Evolutionary conservation across 768 basidiomycete species (phyloP), one percentile per base, ranked within the genome.

Genomic region (Termitomyces sp.): DNA sequence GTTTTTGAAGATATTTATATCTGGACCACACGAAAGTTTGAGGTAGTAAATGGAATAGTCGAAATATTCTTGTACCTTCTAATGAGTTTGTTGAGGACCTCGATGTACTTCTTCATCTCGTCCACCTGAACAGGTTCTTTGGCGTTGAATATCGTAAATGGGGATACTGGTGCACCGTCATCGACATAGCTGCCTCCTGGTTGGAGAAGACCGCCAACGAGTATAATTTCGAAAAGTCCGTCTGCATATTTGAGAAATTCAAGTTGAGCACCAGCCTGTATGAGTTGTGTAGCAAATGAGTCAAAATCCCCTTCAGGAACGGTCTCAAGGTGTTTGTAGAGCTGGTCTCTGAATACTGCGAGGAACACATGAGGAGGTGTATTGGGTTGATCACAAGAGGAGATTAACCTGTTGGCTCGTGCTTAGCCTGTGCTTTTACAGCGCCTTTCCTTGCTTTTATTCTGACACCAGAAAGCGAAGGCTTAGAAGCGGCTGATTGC

Each of bases 1-100:
- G 94, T 72, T 89, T 94, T 73, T 98, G 96, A 65, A 99, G 91
- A 80, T 98, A 99, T 74, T 98, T 98, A 81, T 98, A 98, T 75
- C 94, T 96, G 67, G 38, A 54, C 43, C 8, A 51, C 6, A 51
- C 9, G n/a, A 30, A 41, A 4, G 10, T 26, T 23, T 51, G 12
- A 41, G 37, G 26, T 9, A 5, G n/a, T 5, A 14, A 12, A n/a
- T 38, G 15, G n/a, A 19, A 51, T 12, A n/a, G 38, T 41, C 41
- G 38, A 26, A n/a, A n/a, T 10, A 28, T 41, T 30, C n/a, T 26
- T 30, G 26, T 51, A 91, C 94, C 96, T 87, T 74, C 96, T 82
- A 78, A 95, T 93, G 57, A 98, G 87, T 76, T 94, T 95, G 73
- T 94, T 94, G 65, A 98, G 79, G 37, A 97, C 95, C 59, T 96